Evolutionary conservation across 139 green algal genomes (phyloP), one percentile per base, ranked within the genome.

Genomic region (Klebsormidium nitens): DNA sequence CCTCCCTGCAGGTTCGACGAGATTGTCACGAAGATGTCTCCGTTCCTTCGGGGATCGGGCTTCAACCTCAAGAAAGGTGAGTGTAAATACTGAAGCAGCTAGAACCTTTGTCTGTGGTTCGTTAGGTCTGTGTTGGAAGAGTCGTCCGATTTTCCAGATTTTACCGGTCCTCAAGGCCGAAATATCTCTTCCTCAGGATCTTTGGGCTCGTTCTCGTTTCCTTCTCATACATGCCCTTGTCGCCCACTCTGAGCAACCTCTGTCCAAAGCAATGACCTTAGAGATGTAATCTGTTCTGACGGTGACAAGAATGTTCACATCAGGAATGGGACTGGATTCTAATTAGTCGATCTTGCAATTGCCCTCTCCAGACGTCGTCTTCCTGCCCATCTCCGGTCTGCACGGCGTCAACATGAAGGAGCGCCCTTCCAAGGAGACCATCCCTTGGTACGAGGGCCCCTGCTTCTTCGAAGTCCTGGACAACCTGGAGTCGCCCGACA

Each of bases 401-500:
- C 73, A 85, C 38, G 95, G 94, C 0, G 71, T 85, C 55, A 98
- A 98, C 86, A 90, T 99, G 68, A 87, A 85, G 36, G 61, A 71
- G 46, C 56, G 59, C 23, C 57, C 95, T 59, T 8, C 36, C 4
- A 69, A 70, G 56, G 73, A 85, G 34, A 44, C 74, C 69, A 97
- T 90, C 79, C 48, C 76, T 42, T 95, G 90, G 91, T 96, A 88
- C 66, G 69, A 88, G 17, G 90, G 90, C n/a, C 82, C 83, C 36
- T 86, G 84, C 8, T 84, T 99, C 31, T 99, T 99, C 69, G 80
- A 96, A 63, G 73, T 85, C 36, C 82, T 98, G 42, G 93, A 98
- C 80, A 66, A 70, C 42, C 84, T 96, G 2, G 85, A 95, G 37
- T 62, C 82, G 4, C 58, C 71, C 4, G 75, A 86, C 8, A 48